Base-by-base conservation (phyloP, 257 asterid genomes). In the Dorcoceras hygrometricum region DNA sequence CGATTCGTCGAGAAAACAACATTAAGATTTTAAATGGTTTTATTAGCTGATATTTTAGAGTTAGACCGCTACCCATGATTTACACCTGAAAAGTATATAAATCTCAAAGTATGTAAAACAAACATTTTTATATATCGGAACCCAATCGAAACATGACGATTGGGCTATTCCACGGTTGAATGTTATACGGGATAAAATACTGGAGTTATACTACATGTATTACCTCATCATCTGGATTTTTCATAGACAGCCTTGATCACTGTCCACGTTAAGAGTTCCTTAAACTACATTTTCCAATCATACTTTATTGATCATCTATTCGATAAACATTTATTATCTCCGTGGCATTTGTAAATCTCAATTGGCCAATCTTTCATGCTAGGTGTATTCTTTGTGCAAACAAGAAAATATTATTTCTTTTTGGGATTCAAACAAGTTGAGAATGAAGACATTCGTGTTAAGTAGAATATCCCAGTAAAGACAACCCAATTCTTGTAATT, bases 391-490 rank as follows among this genome's bases (percentile, higher is more conserved):
- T 46, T 46, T 46, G 53, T 16, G 7, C 0, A 46, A 46, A 46
- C 7, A 46, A 46, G 53, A 46, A 46, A 46, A 46, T 46, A 46
- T 14, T 16, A 4, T 46, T 46, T 3, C 0, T 36, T 11, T 46
- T 46, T 4, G 53, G 53, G 53, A 66, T 58, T 64, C 24, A 54
- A 12, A 31, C 85, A 76, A 81, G 83, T 81, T 78, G 96, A 73
- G 81, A 75, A 82, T 74, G 82, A 82, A 71, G 90, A 88, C 93
- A 86, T 74, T 71, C 83, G 78, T 67, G 65, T 82, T 82, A 73
- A 76, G 89, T 78, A 82, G 83, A 86, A 82, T 80, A 79, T 77
- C 77, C 8, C 32, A 72, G 72, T 78, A 55, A 57, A 59, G 81
- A 82, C 80, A 79, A 78, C 68, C 36, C 18, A 29, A 34, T 36